Conservation (phyloP, 495 filamentous ascomycete species). For the Podospora fimiseda region DNA sequence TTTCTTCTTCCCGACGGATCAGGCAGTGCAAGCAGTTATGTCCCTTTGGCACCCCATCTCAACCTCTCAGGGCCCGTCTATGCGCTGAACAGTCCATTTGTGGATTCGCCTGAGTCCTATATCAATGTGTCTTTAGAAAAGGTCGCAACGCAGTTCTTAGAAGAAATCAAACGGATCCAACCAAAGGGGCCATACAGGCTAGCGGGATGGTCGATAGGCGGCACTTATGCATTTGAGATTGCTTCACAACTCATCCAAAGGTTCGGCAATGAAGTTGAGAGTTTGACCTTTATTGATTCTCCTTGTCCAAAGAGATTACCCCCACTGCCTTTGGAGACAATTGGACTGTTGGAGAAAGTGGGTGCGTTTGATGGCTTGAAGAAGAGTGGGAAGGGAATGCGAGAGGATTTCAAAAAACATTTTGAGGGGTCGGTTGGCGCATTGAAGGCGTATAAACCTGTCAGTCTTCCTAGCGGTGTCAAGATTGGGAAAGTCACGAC, state of each 20-base stretch:
- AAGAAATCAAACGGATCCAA: constrained; percentile 46
- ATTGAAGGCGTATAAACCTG: constrained; percentile 53
- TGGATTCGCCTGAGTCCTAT: constrained; percentile 37
- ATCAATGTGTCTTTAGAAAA: constrained; percentile 24
- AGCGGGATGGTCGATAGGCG: constrained; percentile 71
- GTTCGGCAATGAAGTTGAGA: constrained; percentile 52
- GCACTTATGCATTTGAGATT: constrained; percentile 67
- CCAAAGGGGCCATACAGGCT: constrained; percentile 53
- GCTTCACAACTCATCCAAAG: constrained; percentile 52
- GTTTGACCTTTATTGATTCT: constrained; percentile 65
- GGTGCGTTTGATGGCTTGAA: constrained; percentile 31
- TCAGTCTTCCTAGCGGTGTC: constrained; percentile 14
- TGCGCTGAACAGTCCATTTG: constrained; percentile 51
- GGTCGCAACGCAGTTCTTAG: constrained; percentile 34
- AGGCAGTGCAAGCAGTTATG: constrained; percentile 51
- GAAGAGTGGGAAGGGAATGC: constrained; percentile 24
- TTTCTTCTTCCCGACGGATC: constrained; percentile 61
- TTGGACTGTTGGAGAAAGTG: constrained; percentile 58
- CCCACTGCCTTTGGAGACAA: constrained; percentile 55
- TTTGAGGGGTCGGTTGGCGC: constrained; percentile 60
- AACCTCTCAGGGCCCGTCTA: constrained; percentile 29
- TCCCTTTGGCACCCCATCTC: constrained; percentile 29
- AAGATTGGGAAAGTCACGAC: constrained; percentile 4
- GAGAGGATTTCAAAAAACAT: constrained; percentile 60
- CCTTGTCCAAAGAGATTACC: constrained; percentile 62